Evolutionary conservation across 2,329 filamentous ascomycete species (phyloP), one percentile per base, ranked within the genome.

Genomic region (Cladosporium colombiae): DNA sequence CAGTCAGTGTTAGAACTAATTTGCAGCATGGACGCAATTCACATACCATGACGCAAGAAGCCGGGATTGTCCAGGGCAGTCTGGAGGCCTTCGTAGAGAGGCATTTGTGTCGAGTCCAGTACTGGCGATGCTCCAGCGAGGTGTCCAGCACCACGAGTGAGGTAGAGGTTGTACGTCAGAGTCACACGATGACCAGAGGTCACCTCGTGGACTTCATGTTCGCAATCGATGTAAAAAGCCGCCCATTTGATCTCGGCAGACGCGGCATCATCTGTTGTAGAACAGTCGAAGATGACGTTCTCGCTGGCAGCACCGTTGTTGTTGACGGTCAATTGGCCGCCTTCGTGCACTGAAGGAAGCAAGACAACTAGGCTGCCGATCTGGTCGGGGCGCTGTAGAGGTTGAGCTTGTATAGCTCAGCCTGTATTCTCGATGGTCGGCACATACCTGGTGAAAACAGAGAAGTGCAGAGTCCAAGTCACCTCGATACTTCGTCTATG

Each of bases 351-450:
- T 44, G 61, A 55, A 5, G 72, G 71, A 18, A 74, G 63, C 5
- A 61, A 69, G 13, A 74, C 68, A 0, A 74, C 71, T 4, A 74
- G 65, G 44, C 70, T 73, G 23, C 71, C 71, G 14, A 74, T 65
- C 33, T 74, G 71, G 3, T 52, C 67, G 25, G 52, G 5, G 37
- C 40, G 40, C 65, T 69, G 62, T 72, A 73, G 16, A 85, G 81
- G 69, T 88, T 87, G 21, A 88, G 73, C 67, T 86, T 86, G 71
- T 86, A 87, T 1, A 88, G 74, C 73, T 88, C 84, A 0, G 84
- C 84, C 4, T 73, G 74, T 1, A 87, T 23, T 40, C 5, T n/a
- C 16, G 18, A 21, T 21, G 29, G 21, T 55, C 5, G 35, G 52
- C 29, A 35, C n/a, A 18, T 52, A 11, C 73, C 7, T 35, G 50